A percentile compares a stretch with the other conserved stretches of the same genome.
phyloP scores from a whole-genome alignment of 139 green algal species.

The Micromonas commoda region DNA sequence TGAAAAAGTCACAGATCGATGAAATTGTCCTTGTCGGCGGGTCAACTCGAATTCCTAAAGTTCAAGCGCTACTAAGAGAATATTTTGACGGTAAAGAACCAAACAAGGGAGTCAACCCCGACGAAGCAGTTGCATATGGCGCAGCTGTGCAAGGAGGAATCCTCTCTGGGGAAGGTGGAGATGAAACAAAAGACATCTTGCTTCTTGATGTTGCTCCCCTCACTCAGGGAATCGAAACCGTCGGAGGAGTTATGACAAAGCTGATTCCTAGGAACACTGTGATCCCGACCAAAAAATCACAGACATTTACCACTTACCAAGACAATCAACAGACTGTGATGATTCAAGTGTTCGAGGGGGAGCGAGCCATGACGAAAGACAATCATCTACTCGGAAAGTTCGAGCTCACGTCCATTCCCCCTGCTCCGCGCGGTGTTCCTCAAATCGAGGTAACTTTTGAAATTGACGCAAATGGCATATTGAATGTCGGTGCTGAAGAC shows the following conservation, averaged over 20 bases:
- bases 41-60: conserved; percentile 75
- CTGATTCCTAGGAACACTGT: conserved; percentile 56
- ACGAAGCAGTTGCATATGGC: conserved; percentile 55
- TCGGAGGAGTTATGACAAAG: conserved; percentile 58
- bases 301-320: conserved; percentile 98
- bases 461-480: conserved; percentile 56
- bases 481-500: conserved; percentile 54
- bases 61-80: conserved; percentile 87
- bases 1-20: conserved; percentile 84
- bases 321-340: conserved; percentile 77
- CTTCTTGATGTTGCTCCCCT: conserved; percentile 55
- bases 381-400: conserved; percentile 55
- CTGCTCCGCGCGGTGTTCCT: conserved; percentile 43
- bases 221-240: conserved; percentile 54
- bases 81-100: conserved; percentile 60
- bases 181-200: conserved; percentile 71
- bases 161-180: conserved; percentile 64
- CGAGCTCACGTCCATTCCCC: conserved; percentile 50
- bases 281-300: conserved; percentile 94
- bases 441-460: conserved; percentile 61
- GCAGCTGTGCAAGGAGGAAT: conserved; percentile 70
- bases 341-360: conserved; percentile 60
- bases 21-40: conserved; percentile 96
- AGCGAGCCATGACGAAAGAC: conserved; percentile 52
- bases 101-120: conserved; percentile 59